Percentiles rank a stretch among this genome's conserved stretches.
phyloP scores from a whole-genome alignment of 495 filamentous ascomycete genomes.

The Pseudoneurospora amorphoporcata region DNA sequence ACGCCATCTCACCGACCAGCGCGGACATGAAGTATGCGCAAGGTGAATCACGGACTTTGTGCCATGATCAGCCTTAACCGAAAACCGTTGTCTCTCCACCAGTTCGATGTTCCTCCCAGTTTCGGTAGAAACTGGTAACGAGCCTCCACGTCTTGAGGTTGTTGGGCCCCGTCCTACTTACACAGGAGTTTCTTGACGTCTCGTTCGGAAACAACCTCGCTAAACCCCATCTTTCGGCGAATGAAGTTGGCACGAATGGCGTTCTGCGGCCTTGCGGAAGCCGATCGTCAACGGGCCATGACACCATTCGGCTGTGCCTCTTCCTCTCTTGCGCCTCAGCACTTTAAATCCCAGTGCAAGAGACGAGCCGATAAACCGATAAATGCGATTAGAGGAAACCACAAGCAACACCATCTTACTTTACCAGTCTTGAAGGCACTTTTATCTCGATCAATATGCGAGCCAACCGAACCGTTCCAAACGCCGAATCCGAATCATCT shows the following conservation, averaged over 20 bases:
- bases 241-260: background rate
- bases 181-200: background rate
- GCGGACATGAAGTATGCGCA: background rate
- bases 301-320: background rate
- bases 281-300: background rate
- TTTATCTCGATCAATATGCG: background rate
- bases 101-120: background rate
- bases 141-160: background rate
- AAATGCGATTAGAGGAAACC: background rate
- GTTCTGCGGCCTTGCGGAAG: background rate
- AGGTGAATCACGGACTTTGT: background rate
- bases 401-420: background rate
- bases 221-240: background rate
- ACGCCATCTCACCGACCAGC: background rate
- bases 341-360: background rate
- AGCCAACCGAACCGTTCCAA: background rate
- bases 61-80: background rate
- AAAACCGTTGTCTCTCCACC: background rate
- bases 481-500: background rate
- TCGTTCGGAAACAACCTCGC: background rate
- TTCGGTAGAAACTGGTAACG: background rate
- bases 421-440: background rate
- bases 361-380: background rate
- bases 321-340: background rate
- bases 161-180: background rate